phyloP scores from a whole-genome alignment of 371 early-diverging fungal species.

The Apophysomyces trapeziformis region DNA sequence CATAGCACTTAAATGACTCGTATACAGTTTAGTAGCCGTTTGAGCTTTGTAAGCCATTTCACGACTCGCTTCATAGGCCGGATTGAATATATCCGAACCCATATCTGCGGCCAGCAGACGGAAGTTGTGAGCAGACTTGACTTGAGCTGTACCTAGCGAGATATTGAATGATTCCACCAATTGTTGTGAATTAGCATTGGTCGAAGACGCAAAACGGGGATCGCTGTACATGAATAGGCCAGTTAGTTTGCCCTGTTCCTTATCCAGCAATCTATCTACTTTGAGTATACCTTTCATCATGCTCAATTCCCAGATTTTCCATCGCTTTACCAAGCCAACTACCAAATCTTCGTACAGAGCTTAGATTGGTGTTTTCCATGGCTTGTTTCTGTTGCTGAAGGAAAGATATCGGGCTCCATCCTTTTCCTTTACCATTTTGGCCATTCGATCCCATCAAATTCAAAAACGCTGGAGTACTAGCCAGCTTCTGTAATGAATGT shows the following conservation, averaged over 20 bases:
- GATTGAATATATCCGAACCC: constrained; percentile 55
- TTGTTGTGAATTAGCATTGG: constrained; percentile 29
- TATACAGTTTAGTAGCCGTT: constrained; percentile 71
- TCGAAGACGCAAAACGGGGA: constrained; percentile 15
- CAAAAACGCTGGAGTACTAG: constrained; percentile 18
- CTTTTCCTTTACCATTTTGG: constrained; percentile 28
- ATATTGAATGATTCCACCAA: constrained; percentile 79
- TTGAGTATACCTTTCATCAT: constrained; percentile 50
- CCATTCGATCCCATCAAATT: not conserved
- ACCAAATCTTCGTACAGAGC: constrained; percentile 66
- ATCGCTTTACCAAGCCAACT: constrained; percentile 77
- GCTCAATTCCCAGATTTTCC: constrained; percentile 69
- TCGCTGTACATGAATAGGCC: constrained; percentile 9
- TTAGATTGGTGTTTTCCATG: constrained; percentile 60
- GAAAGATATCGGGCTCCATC: constrained; percentile 71
- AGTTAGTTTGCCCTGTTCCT: not conserved
- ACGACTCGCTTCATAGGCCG: constrained; percentile 52
- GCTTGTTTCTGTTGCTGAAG: constrained; percentile 69
- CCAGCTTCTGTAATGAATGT: constrained; percentile 30
- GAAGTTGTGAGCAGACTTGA: constrained; percentile 73
- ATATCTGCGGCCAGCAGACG: constrained; percentile 61
- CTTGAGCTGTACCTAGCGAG: constrained; percentile 72
- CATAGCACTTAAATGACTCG: constrained; percentile 65
- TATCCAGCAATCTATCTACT: not conserved
- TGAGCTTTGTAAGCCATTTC: constrained; percentile 74